These are phyloP conservation scores for Penicillium desertorum DNA, from an alignment of 495 filamentous ascomycete species.

Conservation along the genomic window DNA sequence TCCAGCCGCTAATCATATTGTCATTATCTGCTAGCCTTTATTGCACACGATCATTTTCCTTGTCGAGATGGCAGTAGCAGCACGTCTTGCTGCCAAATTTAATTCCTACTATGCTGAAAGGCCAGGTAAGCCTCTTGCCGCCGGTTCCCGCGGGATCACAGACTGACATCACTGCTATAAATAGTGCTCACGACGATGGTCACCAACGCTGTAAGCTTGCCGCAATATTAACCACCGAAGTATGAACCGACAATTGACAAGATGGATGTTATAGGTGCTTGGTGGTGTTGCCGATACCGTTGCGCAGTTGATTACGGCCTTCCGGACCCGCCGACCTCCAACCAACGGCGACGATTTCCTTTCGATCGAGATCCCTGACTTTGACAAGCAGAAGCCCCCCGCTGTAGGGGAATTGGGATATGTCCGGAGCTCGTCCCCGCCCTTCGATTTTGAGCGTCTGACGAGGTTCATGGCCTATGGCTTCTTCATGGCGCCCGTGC, in stretches of 20 bases:
- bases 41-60: conserved; percentile 82
- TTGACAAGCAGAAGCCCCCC: conserved; percentile 80
- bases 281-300: conserved; percentile 94
- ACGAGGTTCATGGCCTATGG: conserved; percentile 95
- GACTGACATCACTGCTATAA: conserved; percentile 28
- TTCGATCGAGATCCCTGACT: conserved; percentile 85
- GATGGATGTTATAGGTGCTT: conserved; percentile 55
- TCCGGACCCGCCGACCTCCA: conserved; percentile 60
- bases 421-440: conserved; percentile 63
- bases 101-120: conserved; percentile 87
- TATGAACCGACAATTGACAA: conserved; percentile 15
- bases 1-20: conserved; percentile 15
- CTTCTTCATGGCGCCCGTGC: conserved; percentile 93
- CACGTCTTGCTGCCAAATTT: conserved; percentile 79
- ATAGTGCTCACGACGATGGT: conserved; percentile 97
- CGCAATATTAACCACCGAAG: neutral
- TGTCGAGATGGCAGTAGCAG: conserved; percentile 82
- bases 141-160: conserved; percentile 5
- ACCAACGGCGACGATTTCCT: conserved; percentile 62
- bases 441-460: conserved; percentile 93
- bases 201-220: conserved; percentile 77
- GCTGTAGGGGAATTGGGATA: conserved; percentile 66
- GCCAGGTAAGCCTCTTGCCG: conserved; percentile 57
- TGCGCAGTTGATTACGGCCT: conserved; percentile 86
- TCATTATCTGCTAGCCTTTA: conserved; percentile 62